These are phyloP conservation scores for Setaria viridis DNA, from an alignment of 202 grass and related monocot genomes.

Conservation along the genomic window DNA sequence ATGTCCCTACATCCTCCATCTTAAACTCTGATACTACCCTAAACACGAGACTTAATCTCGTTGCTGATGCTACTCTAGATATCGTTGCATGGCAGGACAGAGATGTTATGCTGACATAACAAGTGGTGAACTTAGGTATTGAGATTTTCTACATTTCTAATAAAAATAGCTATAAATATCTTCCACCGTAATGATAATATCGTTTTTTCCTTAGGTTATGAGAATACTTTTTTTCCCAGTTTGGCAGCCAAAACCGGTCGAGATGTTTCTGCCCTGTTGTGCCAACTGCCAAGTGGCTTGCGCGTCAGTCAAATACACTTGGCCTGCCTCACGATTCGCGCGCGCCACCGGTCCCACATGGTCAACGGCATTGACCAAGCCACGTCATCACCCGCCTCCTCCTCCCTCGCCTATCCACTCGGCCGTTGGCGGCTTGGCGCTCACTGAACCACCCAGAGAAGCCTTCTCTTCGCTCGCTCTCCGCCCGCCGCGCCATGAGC, in stretches of 20 bases:
- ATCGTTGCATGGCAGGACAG: too few relatives aligned
- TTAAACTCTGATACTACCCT: too few relatives aligned
- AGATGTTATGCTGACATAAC: too few relatives aligned
- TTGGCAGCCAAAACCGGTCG: background rate
- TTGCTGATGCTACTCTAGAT: too few relatives aligned
- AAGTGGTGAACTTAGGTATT: too few relatives aligned
- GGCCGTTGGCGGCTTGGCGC: constrained; percentile 17
- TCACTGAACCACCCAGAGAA: background rate
- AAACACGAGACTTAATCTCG: too few relatives aligned
- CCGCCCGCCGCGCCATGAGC: constrained; percentile 56
- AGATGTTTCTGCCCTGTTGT: background rate
- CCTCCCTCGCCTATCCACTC: constrained; percentile 33
- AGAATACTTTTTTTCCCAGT: background rate
- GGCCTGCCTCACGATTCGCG: constrained; percentile 8
- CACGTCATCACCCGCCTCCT: constrained; percentile 13
- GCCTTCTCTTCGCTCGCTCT: background rate
- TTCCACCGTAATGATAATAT: background rate
- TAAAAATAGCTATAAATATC: too few relatives aligned
- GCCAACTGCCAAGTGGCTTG: background rate
- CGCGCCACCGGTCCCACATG: background rate
- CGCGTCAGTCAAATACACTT: background rate
- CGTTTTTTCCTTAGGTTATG: background rate
- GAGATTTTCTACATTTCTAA: too few relatives aligned
- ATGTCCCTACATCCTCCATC: too few relatives aligned
- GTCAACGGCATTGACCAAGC: background rate